These are phyloP conservation scores for Amesomyces nigricolor DNA, from an alignment of 2,329 filamentous ascomycete species.

Conservation along the genomic window DNA sequence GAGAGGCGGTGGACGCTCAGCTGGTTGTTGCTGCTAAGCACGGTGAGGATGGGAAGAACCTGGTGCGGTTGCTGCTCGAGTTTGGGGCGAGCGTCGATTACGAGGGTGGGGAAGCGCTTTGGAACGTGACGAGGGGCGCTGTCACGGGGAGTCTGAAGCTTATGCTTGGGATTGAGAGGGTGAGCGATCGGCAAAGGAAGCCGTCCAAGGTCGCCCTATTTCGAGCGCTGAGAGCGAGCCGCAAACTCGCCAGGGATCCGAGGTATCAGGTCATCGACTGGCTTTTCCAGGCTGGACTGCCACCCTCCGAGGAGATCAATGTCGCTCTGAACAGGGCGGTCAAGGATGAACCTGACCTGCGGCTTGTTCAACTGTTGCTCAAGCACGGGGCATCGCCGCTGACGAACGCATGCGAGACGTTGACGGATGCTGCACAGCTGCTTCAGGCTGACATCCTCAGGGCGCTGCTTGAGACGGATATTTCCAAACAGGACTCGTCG, in stretches of 20 bases:
- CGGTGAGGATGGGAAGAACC: conserved; percentile 42
- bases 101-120: conserved; percentile 50
- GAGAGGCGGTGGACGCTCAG: conserved; percentile 48
- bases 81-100: conserved; percentile 52
- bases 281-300: conserved; percentile 48
- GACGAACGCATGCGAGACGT: conserved; percentile 46
- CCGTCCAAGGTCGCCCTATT: conserved; percentile 44
- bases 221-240: conserved; percentile 48
- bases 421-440: conserved; percentile 44
- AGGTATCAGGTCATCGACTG: conserved; percentile 44
- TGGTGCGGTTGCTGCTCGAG: conserved; percentile 46
- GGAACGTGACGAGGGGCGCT: conserved; percentile 48
- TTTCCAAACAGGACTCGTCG: conserved; percentile 40
- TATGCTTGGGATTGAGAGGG: conserved; percentile 43
- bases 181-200: conserved; percentile 39
- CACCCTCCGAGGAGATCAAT: conserved; percentile 45
- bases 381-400: conserved; percentile 47
- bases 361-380: conserved; percentile 44
- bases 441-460: conserved; percentile 36
- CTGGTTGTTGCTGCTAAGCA: conserved; percentile 49
- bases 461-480: conserved; percentile 38
- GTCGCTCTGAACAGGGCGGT: conserved; percentile 46
- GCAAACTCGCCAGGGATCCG: conserved; percentile 44
- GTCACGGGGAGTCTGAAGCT: conserved; percentile 46
- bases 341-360: conserved; percentile 45